Conservation (phyloP, 805 yeast genomes). For the Zygosaccharomyces gambellarensis region DNA sequence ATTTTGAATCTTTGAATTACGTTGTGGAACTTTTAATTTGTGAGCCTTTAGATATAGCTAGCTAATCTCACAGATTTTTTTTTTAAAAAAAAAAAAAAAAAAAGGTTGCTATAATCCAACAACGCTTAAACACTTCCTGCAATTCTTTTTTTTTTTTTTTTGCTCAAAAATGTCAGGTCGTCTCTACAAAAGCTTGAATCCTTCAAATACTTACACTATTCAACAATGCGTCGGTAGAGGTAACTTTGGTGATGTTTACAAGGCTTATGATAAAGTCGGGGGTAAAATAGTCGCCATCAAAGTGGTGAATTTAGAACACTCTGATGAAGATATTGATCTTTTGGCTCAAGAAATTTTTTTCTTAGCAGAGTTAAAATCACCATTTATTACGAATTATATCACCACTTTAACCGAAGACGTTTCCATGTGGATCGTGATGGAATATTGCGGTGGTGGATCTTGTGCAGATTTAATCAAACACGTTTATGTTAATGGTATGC, state of each 20-base stretch:
- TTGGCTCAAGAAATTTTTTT: slow-evolving; percentile 75
- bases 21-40: not conserved
- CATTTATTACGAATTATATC: slow-evolving; percentile 59
- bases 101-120: slow-evolving; percentile 2
- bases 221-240: slow-evolving; percentile 72
- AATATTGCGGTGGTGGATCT: slow-evolving; percentile 92
- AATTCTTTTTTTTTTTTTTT: not conserved
- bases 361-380: slow-evolving; percentile 60
- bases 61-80: slow-evolving; percentile 2
- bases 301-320: slow-evolving; percentile 72
- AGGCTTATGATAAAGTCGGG: slow-evolving; percentile 43
- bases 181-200: slow-evolving; percentile 13
- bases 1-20: not conserved
- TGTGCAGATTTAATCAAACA: slow-evolving; percentile 67
- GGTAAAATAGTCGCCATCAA: slow-evolving; percentile 71
- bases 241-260: slow-evolving; percentile 82
- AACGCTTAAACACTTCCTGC: not conserved
- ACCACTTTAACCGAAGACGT: slow-evolving; percentile 62
- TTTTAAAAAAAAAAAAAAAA: not conserved
- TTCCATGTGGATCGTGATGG: slow-evolving; percentile 87
- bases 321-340: slow-evolving; percentile 68
- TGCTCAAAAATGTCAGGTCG: slow-evolving; percentile 4
- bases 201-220: slow-evolving; percentile 34
- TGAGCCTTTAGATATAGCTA: slow-evolving; percentile 3
- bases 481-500: slow-evolving; percentile 23